phyloP scores from a whole-genome alignment of 441 rosid species.

The Pelargonium cotyledonis region DNA sequence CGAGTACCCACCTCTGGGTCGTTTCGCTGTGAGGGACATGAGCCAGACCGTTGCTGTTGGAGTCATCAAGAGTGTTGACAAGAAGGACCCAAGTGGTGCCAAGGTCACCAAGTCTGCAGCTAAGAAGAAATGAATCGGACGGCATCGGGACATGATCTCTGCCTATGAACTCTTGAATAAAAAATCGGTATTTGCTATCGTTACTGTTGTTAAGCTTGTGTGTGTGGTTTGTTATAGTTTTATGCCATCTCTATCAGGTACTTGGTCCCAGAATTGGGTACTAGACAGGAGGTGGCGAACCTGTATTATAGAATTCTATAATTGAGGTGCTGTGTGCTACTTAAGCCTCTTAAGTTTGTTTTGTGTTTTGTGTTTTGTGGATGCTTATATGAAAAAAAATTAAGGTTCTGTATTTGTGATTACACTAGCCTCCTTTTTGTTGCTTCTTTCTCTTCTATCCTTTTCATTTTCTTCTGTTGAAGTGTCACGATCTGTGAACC shows the following conservation, averaged over 20 bases:
- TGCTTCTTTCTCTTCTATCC: too few relatives aligned
- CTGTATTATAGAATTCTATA: too few relatives aligned
- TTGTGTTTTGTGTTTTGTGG: too few relatives aligned
- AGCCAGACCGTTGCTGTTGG: conserved; percentile 3
- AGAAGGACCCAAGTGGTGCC: conserved; percentile 2
- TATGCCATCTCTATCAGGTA: not conserved
- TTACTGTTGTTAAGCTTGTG: not conserved
- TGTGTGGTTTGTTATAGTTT: not conserved
- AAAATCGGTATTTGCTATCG: not conserved
- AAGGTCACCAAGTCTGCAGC: conserved; percentile 7
- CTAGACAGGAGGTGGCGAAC: not conserved
- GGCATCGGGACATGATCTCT: not conserved
- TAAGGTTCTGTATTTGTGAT: too few relatives aligned
- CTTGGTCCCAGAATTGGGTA: not conserved
- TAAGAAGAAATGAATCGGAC: not conserved
- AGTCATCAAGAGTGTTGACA: not conserved
- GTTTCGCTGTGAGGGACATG: conserved; percentile 7
- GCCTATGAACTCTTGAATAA: not conserved
- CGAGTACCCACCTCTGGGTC: conserved; percentile 4
- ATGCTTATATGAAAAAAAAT: too few relatives aligned
- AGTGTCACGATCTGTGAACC: too few relatives aligned
- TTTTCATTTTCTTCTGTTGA: too few relatives aligned
- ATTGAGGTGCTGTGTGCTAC: too few relatives aligned
- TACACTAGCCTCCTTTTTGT: too few relatives aligned
- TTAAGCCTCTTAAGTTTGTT: too few relatives aligned